Evolutionary conservation across 139 green algal species (phyloP), one percentile per base, ranked within the genome.

Genomic region (Astrephomene gubernaculifera): DNA sequence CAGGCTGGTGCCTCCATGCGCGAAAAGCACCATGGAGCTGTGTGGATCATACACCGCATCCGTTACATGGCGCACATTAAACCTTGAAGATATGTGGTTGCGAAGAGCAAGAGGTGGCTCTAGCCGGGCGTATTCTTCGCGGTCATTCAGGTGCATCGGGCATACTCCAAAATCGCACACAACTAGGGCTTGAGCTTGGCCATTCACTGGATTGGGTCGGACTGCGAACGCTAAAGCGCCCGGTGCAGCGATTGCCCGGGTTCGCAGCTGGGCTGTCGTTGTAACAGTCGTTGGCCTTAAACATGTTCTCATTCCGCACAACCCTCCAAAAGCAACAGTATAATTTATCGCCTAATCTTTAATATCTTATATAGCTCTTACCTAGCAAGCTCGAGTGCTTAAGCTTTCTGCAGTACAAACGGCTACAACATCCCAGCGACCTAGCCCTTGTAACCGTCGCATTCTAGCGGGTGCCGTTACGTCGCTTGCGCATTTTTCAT

Each of bases 81-180:
- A 78, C 14, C 39, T 61, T 29, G 70, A 78, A 7, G 70, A 35
- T 12, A 29, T 24, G 5, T 63, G 43, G 29, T 78, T 78, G 70
- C 70, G 70, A 19, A 78, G 43, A 6, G n/a, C 44, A 8, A 78
- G 29, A 14, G 70, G 70, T 27, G 41, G 43, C 31, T 78, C 70
- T 12, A 78, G 70, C 27, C 70, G 70, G 25, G 61, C 70, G 25
- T 78, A 78, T 9, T 61, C 68, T 7, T 75, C 29, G 29, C 27
- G 2, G 25, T 78, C 70, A 10, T 63, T 61, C 2, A 78, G 7
- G 22, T 78, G 70, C 14, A 78, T 29, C 8, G 70, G 70, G 44
- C 70, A 78, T 9, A 78, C 29, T 27, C 70, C 70, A 25, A 78
- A 36, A 21, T 78, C 43, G 43, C 70, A 78, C 14, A 78, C 70